Evolutionary conservation across 352 stramenopile genomes (phyloP).

Genomic region (Pythium pyrilobum): DNA sequence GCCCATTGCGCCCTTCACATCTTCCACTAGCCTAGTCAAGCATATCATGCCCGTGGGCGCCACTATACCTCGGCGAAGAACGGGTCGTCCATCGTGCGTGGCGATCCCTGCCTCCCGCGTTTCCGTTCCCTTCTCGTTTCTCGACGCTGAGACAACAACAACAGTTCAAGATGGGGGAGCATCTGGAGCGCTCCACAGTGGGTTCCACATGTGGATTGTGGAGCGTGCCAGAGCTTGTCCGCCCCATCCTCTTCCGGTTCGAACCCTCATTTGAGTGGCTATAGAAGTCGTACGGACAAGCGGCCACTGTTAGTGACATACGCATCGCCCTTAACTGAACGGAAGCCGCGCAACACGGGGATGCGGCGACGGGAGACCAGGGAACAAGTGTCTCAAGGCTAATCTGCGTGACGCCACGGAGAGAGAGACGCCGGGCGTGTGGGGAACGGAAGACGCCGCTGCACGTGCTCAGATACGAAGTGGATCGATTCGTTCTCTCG

Average conservation of each 20-base stretch:
- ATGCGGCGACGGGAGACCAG: not conserved
- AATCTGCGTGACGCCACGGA: too few species aligned
- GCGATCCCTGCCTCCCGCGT: not conserved
- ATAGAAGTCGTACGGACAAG: not conserved
- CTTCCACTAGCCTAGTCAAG: too few species aligned
- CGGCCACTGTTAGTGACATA: not conserved
- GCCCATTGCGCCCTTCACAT: not conserved
- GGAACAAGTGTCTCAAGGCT: not conserved
- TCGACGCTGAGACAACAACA: not conserved
- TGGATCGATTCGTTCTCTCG: not conserved
- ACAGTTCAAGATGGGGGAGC: conserved; percentile 15
- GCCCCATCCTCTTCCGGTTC: not conserved
- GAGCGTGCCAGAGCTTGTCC: not conserved
- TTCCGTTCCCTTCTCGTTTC: conserved; percentile 4
- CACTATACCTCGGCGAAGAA: conserved; percentile 42
- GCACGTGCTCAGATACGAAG: too few species aligned
- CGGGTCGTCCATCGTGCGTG: conserved; percentile 26
- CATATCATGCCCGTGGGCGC: not conserved
- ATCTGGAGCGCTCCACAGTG: conserved; percentile 8
- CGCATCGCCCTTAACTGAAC: conserved; percentile 16
- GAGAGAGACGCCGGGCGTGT: not conserved
- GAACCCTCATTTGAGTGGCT: conserved; percentile 5
- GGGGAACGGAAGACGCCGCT: not conserved
- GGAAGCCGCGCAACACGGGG: conserved; percentile 1
- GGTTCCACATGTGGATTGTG: conserved; percentile 2